Evolutionary conservation across 2,329 filamentous ascomycete species (phyloP).

Genomic region (Emericellopsis atlantica): DNA sequence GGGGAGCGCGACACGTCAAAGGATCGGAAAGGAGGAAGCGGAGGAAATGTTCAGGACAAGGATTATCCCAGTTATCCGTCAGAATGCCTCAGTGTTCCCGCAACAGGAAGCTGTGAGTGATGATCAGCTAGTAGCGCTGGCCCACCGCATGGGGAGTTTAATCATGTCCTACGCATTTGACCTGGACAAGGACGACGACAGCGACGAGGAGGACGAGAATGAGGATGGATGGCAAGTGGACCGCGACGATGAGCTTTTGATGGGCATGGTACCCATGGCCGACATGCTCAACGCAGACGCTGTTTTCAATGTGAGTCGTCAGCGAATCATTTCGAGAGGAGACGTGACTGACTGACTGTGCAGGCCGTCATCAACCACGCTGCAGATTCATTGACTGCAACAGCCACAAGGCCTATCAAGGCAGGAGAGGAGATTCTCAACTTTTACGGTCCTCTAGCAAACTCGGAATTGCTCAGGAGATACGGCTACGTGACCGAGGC

Average conservation of each 20-base stretch:
- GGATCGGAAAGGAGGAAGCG: constrained; percentile 63
- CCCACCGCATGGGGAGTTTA: constrained; percentile 73
- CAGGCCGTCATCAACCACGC: constrained; percentile 42
- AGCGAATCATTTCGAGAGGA: no score
- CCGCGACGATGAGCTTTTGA: constrained; percentile 40
- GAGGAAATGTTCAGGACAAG: constrained; percentile 52
- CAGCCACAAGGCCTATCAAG: constrained; percentile 53
- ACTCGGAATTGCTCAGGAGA: constrained; percentile 67
- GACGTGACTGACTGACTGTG: constrained; percentile 1
- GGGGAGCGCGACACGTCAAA: constrained; percentile 61
- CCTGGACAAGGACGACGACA: constrained; percentile 46
- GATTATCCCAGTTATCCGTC: constrained; percentile 37
- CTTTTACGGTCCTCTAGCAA: constrained; percentile 77
- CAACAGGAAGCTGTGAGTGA: constrained; percentile 23
- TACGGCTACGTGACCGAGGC: constrained; percentile 80
- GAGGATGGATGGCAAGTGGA: constrained; percentile 56
- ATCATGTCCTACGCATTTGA: constrained; percentile 95
- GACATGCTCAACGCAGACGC: constrained; percentile 85
- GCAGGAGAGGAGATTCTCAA: constrained; percentile 72
- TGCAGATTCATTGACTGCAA: constrained; percentile 52
- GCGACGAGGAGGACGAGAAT: constrained; percentile 44
- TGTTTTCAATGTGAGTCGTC: constrained; percentile 58
- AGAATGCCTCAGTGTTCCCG: constrained; percentile 29
- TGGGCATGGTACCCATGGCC: constrained; percentile 85
- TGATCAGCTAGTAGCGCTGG: constrained; percentile 33